Evolutionary conservation across 2,329 filamentous ascomycete genomes (phyloP), one percentile per base, ranked within the genome.

Genomic region (Zasmidium cellare): DNA sequence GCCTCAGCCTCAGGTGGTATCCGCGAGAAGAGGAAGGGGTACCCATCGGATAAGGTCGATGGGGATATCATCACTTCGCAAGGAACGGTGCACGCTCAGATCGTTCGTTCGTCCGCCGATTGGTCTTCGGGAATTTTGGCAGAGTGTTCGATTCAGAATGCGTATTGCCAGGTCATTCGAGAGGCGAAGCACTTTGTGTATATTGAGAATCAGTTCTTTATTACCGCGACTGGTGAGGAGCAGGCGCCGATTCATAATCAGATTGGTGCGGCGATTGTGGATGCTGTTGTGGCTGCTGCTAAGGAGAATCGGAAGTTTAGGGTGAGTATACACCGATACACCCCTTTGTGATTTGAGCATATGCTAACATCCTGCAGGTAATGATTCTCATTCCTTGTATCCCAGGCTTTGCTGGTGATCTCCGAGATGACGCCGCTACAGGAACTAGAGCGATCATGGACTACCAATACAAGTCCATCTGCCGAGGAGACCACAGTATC

Each of bases 151-250:
- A 96, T 96, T 57, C 90, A 94, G 66, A 96, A 91, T 67, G 91
- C 92, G 0, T 96, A 96, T 72, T 82, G 80, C 58, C 91, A 96
- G 62, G 78, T 96, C 25, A 97, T 97, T 67, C 81, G 87, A 51
- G 91, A 90, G 52, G 93, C 93, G 0, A 79, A 97, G 75, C 93
- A 97, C 72, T 97, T 86, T 66, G 89, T 99, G 22, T 99, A 97
- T 77, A 96, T 99, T 60, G 94, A 99, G 74, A 97, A 97, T 69
- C 94, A 99, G 69, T 97, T 97, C 79, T 99, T 97, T 80, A 97
- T 96, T 71, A 65, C 63, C 1, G 63, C 94, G 0, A 97, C 93
- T 0, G 91, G 91, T 9, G 87, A 94, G n/a, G 76, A 96, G 35
- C 92, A 97, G 72, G 77, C 81, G 0, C 93, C 93, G 0, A 85